phyloP scores from a whole-genome alignment of 805 yeast species.

The Kregervanrija delftensis region DNA sequence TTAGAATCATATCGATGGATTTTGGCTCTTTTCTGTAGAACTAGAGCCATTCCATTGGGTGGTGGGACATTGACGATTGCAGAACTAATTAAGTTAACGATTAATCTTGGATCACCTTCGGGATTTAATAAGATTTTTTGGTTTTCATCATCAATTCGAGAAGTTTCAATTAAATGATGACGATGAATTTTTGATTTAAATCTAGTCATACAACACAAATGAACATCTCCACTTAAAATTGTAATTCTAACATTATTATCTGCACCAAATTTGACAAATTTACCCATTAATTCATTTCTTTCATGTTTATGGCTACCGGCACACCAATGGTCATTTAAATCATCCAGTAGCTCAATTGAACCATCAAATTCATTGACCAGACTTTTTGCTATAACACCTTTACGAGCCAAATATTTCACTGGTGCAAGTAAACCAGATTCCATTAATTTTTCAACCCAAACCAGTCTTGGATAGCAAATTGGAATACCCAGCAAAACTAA shows the following conservation, averaged over 20 bases:
- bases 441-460: conserved; percentile 78
- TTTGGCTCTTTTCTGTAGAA: conserved; percentile 61
- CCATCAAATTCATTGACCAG: conserved; percentile 91
- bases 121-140: conserved; percentile 41
- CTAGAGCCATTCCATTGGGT: conserved; percentile 73
- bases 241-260: conserved; percentile 65
- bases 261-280: conserved; percentile 61
- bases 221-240: conserved; percentile 90
- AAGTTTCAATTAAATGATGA: conserved; percentile 31
- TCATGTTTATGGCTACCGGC: conserved; percentile 80
- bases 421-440: conserved; percentile 59
- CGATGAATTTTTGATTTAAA: conserved; percentile 50
- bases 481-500: conserved; percentile 89
- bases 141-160: conserved; percentile 31
- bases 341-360: conserved; percentile 83
- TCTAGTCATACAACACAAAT: conserved; percentile 77
- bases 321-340: conserved; percentile 96
- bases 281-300: conserved; percentile 61
- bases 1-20: conserved; percentile 58
- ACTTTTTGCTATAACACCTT: conserved; percentile 60
- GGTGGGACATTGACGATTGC: conserved; percentile 94
- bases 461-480: conserved; percentile 88
- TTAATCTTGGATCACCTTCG: conserved; percentile 64
- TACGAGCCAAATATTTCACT: conserved; percentile 49
- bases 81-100: conserved; percentile 79